These are phyloP conservation scores for Cytospora chrysosperma DNA, from an alignment of 2,329 filamentous ascomycete species.

Conservation along the genomic window DNA sequence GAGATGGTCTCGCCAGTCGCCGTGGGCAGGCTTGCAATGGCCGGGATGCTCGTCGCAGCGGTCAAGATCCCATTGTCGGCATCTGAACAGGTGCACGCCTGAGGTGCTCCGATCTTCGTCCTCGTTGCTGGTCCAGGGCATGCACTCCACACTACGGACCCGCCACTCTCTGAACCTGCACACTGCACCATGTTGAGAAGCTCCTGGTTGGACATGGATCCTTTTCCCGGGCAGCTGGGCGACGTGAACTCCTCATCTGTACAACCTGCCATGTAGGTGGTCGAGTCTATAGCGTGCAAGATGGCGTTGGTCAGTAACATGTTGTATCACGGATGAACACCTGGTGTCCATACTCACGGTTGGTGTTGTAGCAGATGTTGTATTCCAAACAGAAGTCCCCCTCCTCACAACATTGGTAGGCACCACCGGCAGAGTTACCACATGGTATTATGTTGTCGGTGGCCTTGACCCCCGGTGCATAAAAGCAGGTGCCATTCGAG, in stretches of 20 bases:
- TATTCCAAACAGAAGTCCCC: constrained; percentile 8
- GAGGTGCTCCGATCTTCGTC: constrained; percentile 2
- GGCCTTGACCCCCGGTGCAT: background rate
- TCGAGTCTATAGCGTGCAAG: background rate
- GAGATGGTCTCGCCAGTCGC: background rate
- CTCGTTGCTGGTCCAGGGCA: background rate
- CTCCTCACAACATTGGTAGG: constrained; percentile 13
- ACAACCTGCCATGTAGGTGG: constrained; percentile 8
- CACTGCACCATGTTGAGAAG: constrained; percentile 16
- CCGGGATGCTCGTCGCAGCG: background rate
- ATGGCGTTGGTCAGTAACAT: background rate
- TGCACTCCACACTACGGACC: constrained; percentile 6
- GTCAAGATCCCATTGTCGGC: background rate
- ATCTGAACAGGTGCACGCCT: constrained; percentile 7
- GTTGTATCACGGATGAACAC: background rate
- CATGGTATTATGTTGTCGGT: constrained; percentile 6
- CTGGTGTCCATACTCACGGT: background rate
- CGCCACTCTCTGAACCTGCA: background rate
- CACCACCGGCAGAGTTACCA: background rate
- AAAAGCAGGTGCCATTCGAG: constrained; percentile 11
- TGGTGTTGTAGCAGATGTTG: constrained; percentile 9
- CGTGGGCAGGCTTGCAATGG: constrained; percentile 2
- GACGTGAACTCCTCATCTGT: constrained; percentile 5
- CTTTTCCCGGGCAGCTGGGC: background rate
- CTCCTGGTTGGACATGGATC: background rate